Evolutionary conservation across 2,329 filamentous ascomycete species (phyloP), one percentile per base, ranked within the genome.

Genomic region (Boeremia exigua): DNA sequence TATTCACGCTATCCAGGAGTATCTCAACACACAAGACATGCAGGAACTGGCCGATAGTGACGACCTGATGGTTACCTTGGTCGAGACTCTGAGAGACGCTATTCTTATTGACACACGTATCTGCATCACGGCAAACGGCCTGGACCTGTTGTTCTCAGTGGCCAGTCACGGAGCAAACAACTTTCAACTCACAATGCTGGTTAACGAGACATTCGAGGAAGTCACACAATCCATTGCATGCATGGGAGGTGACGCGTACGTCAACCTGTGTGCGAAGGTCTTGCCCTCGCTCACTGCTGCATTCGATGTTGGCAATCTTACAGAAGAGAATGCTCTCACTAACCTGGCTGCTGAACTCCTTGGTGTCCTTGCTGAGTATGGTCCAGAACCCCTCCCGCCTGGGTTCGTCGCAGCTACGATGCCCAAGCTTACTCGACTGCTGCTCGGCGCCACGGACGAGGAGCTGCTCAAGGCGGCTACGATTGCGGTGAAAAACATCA

Each of bases 121-220:
- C 48, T 88, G 90, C 19, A 83, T 96, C 19, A 86, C 88, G 0
- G 87, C 89, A 11, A 85, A 89, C 40, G 91, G 94, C 19, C 80
- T 96, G 6, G 89, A 95, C 66, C 80, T 93, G 12, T 84, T 99
- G 8, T 98, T 99, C 78, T 86, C 89, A 48, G 86, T 98, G 57
- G 94, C 92, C 19, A 95, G 92, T 73, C 88, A 93, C 70, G 92
- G 92, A 27, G 91, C 94, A 0, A 86, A 85, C 58, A 98, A 96
- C 77, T 96, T 96, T 79, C 93, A 97, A 74, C 85, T 97, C 42
- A 92, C 89, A 0, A 88, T 93, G 79, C 81, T 97, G 47, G 89
- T 98, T 23, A 89, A 86, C 32, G 95, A 99, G 76, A 88, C 91
- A 0, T 96, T 99, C 69, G 94, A 98, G 74, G 91, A 95, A 38